These are phyloP conservation scores for Termitomyces titanicus DNA, from an alignment of 768 basidiomycete genomes.

Conservation along the genomic window DNA sequence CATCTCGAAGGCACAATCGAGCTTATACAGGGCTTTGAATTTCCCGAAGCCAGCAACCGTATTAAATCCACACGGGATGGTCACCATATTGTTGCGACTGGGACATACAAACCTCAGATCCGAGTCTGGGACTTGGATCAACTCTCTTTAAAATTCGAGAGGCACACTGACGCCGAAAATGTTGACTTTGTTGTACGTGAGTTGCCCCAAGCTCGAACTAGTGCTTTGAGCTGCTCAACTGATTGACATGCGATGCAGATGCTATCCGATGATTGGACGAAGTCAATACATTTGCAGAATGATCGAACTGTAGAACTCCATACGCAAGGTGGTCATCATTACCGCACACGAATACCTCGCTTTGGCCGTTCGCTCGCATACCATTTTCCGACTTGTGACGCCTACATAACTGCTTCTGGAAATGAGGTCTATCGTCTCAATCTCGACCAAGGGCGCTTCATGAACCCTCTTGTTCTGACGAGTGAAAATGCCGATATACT, in stretches of 20 bases:
- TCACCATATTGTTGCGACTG: slow-evolving; percentile 89
- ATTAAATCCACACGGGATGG: slow-evolving; percentile 91
- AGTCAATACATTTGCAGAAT: slow-evolving; percentile 93
- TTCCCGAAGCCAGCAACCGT: slow-evolving; percentile 92
- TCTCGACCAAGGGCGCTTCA: slow-evolving; percentile 91
- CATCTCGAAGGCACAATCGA: slow-evolving; percentile 84
- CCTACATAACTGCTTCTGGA: slow-evolving; percentile 80
- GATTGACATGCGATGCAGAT: slow-evolving; percentile 45
- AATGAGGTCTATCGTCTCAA: slow-evolving; percentile 91
- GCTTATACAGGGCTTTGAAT: slow-evolving; percentile 94
- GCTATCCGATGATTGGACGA: slow-evolving; percentile 98
- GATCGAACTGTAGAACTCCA: slow-evolving; percentile 95
- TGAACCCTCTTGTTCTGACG: slow-evolving; percentile 71
- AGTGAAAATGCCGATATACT: slow-evolving; percentile 50
- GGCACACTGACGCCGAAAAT: slow-evolving; percentile 95
- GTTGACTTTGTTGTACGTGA: slow-evolving; percentile 95
- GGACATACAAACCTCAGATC: slow-evolving; percentile 97
- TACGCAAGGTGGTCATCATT: slow-evolving; percentile 90
- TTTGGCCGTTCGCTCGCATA: slow-evolving; percentile 92
- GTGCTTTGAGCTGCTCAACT: background rate
- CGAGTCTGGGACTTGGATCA: slow-evolving; percentile 94
- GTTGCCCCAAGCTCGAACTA: slow-evolving; percentile 26
- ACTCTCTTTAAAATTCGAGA: slow-evolving; percentile 90
- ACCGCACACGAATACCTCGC: slow-evolving; percentile 89
- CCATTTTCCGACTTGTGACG: slow-evolving; percentile 92